Percentiles rank a stretch among this genome's conserved stretches.
phyloP scores from a whole-genome alignment of 1,284 basidiomycete species.

The Agroathelia rolfsii region DNA sequence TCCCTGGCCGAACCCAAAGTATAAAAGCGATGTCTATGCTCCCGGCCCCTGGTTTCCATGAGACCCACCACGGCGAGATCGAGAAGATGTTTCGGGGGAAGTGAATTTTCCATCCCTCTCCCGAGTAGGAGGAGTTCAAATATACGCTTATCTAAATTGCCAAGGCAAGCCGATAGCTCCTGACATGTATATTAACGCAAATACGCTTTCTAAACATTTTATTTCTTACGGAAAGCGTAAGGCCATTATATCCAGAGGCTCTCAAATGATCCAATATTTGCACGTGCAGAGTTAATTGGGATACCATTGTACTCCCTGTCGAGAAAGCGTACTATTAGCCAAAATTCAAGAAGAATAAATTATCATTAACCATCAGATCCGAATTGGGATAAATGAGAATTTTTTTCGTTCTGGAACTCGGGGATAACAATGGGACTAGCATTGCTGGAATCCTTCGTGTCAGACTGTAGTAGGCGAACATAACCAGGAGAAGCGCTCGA shows the following conservation, averaged over 20 bases:
- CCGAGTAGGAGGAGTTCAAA: conserved; percentile 66
- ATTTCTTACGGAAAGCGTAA: conserved; percentile 62
- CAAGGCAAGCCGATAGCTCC: conserved; percentile 58
- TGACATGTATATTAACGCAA: conserved; percentile 22
- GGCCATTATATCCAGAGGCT: conserved; percentile 51
- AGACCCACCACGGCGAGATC: conserved; percentile 60
- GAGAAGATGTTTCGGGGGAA: conserved; percentile 56
- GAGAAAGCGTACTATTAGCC: too few species aligned
- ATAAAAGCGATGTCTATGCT: conserved; percentile 73
- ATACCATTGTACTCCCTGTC: too few species aligned
- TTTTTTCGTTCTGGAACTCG: conserved; percentile 28
- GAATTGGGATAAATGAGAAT: too few species aligned
- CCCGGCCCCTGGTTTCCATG: conserved; percentile 69
- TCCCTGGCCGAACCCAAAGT: conserved; percentile 50
- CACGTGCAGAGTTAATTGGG: conserved; percentile 66
- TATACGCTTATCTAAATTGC: conserved; percentile 67
- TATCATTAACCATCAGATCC: too few species aligned
- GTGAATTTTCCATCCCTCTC: conserved; percentile 51
- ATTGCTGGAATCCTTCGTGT: conserved; percentile 21
- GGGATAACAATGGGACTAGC: conserved; percentile 25
- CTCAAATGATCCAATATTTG: conserved; percentile 67
- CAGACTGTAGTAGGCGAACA: conserved; percentile 42
- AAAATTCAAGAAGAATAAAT: too few species aligned
- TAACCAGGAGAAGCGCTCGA: conserved; percentile 45
- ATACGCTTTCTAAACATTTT: too few species aligned